phyloP scores from a whole-genome alignment of 257 asterid genomes.

The Linaria vulgaris region DNA sequence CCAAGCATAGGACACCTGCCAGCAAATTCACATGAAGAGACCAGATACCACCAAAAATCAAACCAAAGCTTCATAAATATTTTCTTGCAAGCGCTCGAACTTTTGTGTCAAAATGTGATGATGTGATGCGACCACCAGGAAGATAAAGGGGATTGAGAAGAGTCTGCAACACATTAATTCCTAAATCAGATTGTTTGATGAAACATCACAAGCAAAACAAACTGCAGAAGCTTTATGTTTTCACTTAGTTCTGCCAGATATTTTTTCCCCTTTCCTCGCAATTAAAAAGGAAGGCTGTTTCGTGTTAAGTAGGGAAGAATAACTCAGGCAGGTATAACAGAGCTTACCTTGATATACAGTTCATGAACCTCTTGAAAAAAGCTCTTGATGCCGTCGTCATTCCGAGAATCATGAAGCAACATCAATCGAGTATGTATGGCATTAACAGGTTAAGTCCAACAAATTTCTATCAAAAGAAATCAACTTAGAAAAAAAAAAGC shows the following conservation, averaged over 20 bases:
- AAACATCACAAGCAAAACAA: constrained; percentile 18
- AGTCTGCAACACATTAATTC: constrained; percentile 50
- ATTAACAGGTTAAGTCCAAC: constrained; percentile 39
- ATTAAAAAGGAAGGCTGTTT: background rate
- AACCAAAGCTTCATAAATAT: constrained; percentile 51
- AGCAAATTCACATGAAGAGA: constrained; percentile 27
- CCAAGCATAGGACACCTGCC: constrained; percentile 27
- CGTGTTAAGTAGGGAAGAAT: background rate
- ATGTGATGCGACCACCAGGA: constrained; percentile 91
- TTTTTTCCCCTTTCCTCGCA: background rate
- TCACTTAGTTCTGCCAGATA: background rate
- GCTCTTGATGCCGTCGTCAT: constrained; percentile 97
- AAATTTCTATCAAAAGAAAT: background rate
- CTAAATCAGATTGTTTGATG: constrained; percentile 12
- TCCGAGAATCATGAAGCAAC: constrained; percentile 98
- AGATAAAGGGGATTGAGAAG: constrained; percentile 93
- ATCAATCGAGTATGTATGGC: constrained; percentile 82
- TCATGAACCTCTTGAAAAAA: constrained; percentile 98
- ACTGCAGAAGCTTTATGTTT: background rate
- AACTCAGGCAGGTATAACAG: background rate
- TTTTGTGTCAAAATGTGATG: constrained; percentile 97
- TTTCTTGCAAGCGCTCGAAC: constrained; percentile 93
- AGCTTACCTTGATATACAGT: constrained; percentile 76
- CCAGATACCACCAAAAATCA: constrained; percentile 16
- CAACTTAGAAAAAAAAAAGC: background rate